These are phyloP conservation scores for Pseudomicrostroma phylloplanum DNA, from an alignment of 1,284 basidiomycete species.

Conservation along the genomic window DNA sequence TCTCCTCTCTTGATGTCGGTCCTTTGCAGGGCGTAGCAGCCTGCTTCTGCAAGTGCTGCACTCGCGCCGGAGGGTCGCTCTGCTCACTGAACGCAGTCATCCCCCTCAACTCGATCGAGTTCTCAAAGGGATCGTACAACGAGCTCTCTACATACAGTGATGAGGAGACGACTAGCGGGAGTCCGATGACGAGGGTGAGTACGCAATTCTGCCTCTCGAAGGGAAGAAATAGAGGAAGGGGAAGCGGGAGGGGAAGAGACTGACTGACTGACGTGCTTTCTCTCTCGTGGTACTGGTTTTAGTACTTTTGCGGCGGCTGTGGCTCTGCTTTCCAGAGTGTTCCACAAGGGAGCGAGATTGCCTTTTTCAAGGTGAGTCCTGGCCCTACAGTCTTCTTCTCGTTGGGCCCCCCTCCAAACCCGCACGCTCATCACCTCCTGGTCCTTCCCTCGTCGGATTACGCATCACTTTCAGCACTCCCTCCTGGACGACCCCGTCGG, in stretches of 20 bases:
- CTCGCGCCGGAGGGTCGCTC: neutral
- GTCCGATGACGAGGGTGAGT: neutral
- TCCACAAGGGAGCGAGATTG: neutral
- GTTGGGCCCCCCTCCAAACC: neutral
- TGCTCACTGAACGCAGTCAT: slow-evolving; percentile 6
- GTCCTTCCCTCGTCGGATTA: neutral
- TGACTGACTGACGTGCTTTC: too few species aligned
- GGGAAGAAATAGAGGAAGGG: too few species aligned
- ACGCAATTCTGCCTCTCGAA: too few species aligned
- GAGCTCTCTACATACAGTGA: neutral
- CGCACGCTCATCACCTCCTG: neutral
- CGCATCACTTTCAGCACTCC: neutral
- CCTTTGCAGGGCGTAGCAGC: neutral
- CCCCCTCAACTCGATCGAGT: neutral
- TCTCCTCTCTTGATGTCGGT: too few species aligned
- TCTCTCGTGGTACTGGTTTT: neutral
- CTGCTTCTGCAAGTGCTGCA: slow-evolving; percentile 7
- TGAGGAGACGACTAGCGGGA: neutral
- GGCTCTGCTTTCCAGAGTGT: neutral
- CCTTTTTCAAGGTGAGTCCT: neutral
- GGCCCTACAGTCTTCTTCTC: neutral
- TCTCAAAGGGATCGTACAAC: neutral
- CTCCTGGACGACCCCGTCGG: neutral
- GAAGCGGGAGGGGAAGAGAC: too few species aligned
- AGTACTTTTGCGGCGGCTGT: slow-evolving; percentile 1